A percentile compares a stretch with the other conserved stretches of the same genome.
These are phyloP conservation scores for Diplosphaera chodatii DNA, from an alignment of 139 green algal genomes.

Conservation along the genomic window DNA sequence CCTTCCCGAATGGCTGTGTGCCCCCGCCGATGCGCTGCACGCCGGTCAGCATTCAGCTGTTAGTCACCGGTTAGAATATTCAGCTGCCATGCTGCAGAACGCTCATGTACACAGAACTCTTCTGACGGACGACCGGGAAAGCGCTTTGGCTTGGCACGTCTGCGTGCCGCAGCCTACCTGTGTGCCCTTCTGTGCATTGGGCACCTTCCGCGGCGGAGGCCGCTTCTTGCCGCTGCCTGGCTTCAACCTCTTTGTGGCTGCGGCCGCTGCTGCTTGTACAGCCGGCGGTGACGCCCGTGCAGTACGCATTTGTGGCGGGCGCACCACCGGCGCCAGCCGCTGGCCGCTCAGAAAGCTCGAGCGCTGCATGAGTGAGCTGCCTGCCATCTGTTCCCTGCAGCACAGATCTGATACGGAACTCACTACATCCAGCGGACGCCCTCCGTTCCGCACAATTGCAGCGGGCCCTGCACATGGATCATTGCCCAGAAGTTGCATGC, in stretches of 20 bases:
- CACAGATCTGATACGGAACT: not conserved
- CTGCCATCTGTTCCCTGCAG: not conserved
- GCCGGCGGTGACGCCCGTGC: not conserved
- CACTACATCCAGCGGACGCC: too few relatives aligned
- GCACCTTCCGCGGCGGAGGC: not conserved
- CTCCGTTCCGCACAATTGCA: too few relatives aligned
- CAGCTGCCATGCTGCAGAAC: too few relatives aligned
- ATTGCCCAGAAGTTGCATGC: too few relatives aligned
- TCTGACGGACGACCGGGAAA: too few relatives aligned
- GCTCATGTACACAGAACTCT: too few relatives aligned
- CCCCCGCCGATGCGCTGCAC: conserved; percentile 2
- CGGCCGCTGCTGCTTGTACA: not conserved
- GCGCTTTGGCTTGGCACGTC: too few relatives aligned
- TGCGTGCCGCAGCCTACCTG: too few relatives aligned
- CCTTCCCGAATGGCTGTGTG: conserved; percentile 17
- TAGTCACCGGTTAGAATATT: too few relatives aligned
- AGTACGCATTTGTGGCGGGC: not conserved
- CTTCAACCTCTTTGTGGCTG: conserved; percentile 5
- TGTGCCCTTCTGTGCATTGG: not conserved
- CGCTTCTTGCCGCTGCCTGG: conserved; percentile 1
- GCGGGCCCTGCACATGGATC: too few relatives aligned
- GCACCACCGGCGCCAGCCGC: not conserved
- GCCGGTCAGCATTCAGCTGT: too few relatives aligned
- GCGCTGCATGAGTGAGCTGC: not conserved
- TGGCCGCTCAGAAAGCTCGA: not conserved